Evolutionary conservation across 2,329 filamentous ascomycete genomes (phyloP).

Genomic region (Pleomassaria siparia): DNA sequence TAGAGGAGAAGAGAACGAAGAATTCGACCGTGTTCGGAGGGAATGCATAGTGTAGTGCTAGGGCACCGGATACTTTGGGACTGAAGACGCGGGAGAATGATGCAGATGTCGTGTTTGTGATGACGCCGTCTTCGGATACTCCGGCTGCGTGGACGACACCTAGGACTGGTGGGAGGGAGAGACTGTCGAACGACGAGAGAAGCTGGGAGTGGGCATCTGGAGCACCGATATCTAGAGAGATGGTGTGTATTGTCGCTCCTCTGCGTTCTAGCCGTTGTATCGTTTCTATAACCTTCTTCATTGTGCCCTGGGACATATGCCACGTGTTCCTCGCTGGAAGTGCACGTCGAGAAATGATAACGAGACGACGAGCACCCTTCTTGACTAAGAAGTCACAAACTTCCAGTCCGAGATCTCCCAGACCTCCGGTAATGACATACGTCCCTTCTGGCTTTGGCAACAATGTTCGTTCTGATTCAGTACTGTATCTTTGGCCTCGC

Average conservation of each 20-base stretch:
- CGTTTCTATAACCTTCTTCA: constrained; percentile 12
- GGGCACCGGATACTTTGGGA: constrained; percentile 32
- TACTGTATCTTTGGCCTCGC: constrained; percentile 21
- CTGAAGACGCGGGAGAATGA: constrained; percentile 38
- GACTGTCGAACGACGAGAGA: constrained; percentile 25
- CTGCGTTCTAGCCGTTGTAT: constrained; percentile 20
- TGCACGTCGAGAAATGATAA: constrained; percentile 43
- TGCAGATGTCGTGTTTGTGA: constrained; percentile 32
- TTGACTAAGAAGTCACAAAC: constrained; percentile 41
- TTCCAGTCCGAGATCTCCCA: constrained; percentile 46
- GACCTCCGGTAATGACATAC: constrained; percentile 48
- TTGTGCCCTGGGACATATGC: constrained; percentile 14
- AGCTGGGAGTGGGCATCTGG: constrained; percentile 24
- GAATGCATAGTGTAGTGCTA: constrained; percentile 27
- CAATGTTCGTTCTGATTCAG: constrained; percentile 7
- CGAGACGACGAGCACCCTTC: constrained; percentile 46
- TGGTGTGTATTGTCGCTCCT: constrained; percentile 35
- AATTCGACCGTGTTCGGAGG: constrained; percentile 32
- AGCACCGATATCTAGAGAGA: constrained; percentile 42
- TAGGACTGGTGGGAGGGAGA: constrained; percentile 42
- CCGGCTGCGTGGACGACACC: constrained; percentile 49
- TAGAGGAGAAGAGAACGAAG: constrained; percentile 30
- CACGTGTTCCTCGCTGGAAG: constrained; percentile 42
- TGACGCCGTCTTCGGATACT: constrained; percentile 41
- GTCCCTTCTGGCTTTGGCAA: constrained; percentile 42